Conservation (phyloP, 768 basidiomycete genomes). For the Termitomyces sp. region DNA sequence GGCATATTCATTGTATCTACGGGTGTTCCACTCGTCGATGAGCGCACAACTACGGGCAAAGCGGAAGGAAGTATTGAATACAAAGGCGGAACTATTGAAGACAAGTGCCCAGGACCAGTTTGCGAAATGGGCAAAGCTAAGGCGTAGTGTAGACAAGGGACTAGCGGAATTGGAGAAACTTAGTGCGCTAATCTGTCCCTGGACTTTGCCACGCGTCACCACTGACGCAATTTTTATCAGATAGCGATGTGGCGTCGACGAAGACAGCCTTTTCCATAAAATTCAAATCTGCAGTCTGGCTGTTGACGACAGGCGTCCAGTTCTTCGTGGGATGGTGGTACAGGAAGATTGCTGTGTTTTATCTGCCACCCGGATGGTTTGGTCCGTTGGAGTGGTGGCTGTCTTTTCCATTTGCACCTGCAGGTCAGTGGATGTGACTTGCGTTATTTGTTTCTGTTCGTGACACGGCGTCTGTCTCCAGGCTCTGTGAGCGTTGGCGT, state of each 20-base stretch:
- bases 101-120: slow-evolving; percentile 98
- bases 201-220: neutral
- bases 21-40: slow-evolving; percentile 53
- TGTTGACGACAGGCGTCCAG: slow-evolving; percentile 83
- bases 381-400: slow-evolving; percentile 87
- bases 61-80: slow-evolving; percentile 72
- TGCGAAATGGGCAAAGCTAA: slow-evolving; percentile 95
- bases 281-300: slow-evolving; percentile 74
- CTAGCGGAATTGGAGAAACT: slow-evolving; percentile 86
- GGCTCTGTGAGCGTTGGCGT: slow-evolving; percentile 90
- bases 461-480: slow-evolving; percentile 21
- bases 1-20: slow-evolving; percentile 71
- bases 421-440: slow-evolving; percentile 42
- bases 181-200: slow-evolving; percentile 52
- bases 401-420: slow-evolving; percentile 86
- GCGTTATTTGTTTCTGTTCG: neutral
- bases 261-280: slow-evolving; percentile 60
- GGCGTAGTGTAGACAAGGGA: slow-evolving; percentile 88
- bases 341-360: slow-evolving; percentile 87
- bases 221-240: slow-evolving; percentile 30
- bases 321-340: slow-evolving; percentile 90
- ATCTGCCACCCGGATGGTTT: slow-evolving; percentile 86
- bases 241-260: slow-evolving; percentile 56
- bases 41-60: slow-evolving; percentile 60
- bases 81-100: slow-evolving; percentile 79